Evolutionary conservation across 495 filamentous ascomycete species (phyloP).

Genomic region (Penicillium lividum): DNA sequence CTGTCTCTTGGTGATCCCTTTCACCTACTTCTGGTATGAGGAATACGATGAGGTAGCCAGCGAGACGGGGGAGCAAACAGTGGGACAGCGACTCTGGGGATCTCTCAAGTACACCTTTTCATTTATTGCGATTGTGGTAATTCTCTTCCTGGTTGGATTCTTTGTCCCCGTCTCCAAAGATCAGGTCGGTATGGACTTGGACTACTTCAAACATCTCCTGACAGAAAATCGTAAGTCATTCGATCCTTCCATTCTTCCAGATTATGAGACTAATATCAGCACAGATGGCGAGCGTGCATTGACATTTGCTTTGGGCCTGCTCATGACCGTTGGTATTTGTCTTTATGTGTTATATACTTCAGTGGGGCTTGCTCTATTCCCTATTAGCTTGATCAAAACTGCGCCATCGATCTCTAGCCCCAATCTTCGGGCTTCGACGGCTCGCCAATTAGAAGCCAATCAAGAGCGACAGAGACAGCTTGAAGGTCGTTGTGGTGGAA

Average conservation of each 20-base stretch:
- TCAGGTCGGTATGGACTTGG: constrained; percentile 68
- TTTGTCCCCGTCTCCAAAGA: constrained; percentile 76
- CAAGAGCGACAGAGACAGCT: constrained; percentile 88
- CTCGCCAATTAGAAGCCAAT: constrained; percentile 78
- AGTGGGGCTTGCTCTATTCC: constrained; percentile 83
- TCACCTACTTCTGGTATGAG: constrained; percentile 98
- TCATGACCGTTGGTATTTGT: constrained; percentile 80
- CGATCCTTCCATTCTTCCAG: not conserved
- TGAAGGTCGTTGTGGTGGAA: constrained; percentile 80
- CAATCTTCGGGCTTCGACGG: constrained; percentile 69
- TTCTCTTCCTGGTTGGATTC: constrained; percentile 89
- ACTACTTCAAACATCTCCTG: constrained; percentile 86
- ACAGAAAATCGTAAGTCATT: constrained; percentile 69
- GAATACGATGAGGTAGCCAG: constrained; percentile 87
- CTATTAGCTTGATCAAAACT: constrained; percentile 86
- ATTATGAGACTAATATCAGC: constrained; percentile 9
- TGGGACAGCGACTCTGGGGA: constrained; percentile 69
- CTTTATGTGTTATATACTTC: constrained; percentile 89
- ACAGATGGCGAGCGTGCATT: constrained; percentile 86
- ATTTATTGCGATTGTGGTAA: constrained; percentile 76
- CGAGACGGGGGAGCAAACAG: constrained; percentile 72
- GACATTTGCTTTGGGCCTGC: constrained; percentile 80
- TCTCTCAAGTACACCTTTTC: constrained; percentile 88
- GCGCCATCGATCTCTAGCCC: constrained; percentile 79
- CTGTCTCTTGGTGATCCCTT: constrained; percentile 87